phyloP scores from a whole-genome alignment of 1,284 basidiomycete genomes.

The Leccinum fuscescens region DNA sequence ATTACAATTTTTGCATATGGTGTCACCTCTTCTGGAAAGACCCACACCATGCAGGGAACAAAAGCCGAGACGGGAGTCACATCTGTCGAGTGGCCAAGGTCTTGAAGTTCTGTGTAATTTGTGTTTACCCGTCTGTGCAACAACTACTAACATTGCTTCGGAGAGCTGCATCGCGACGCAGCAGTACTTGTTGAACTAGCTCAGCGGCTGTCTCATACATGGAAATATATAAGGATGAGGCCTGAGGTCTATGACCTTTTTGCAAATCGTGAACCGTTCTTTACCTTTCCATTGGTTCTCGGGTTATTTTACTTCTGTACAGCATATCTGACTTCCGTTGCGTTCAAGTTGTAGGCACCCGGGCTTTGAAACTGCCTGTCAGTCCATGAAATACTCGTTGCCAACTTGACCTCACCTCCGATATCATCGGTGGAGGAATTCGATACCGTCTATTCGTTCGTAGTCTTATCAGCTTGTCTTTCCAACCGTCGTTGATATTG shows the following conservation, averaged over 20 bases:
- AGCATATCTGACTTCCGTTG: background rate
- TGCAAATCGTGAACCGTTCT: slow-evolving; percentile 63
- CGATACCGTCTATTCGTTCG: slow-evolving; percentile 61
- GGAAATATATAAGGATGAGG: slow-evolving; percentile 86
- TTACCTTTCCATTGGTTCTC: background rate
- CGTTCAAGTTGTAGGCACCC: slow-evolving; percentile 47
- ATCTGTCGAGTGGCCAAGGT: slow-evolving; percentile 74
- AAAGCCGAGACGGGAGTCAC: slow-evolving; percentile 65
- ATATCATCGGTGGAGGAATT: slow-evolving; percentile 61
- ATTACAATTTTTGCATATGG: slow-evolving; percentile 80
- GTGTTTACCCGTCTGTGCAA: background rate
- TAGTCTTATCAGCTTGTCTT: slow-evolving; percentile 6
- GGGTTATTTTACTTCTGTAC: background rate
- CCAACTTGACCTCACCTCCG: slow-evolving; percentile 58
- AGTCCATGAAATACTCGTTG: slow-evolving; percentile 72
- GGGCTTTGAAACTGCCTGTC: slow-evolving; percentile 60
- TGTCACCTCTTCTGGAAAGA: slow-evolving; percentile 80
- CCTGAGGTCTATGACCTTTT: slow-evolving; percentile 66
- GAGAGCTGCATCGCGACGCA: slow-evolving; percentile 34
- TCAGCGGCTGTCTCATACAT: slow-evolving; percentile 66
- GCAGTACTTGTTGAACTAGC: slow-evolving; percentile 35
- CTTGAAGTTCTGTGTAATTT: slow-evolving; percentile 16
- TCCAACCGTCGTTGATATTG: background rate
- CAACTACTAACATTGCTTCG: slow-evolving; percentile 51
- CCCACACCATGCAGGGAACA: slow-evolving; percentile 83